Percentiles rank a stretch among this genome's conserved stretches.
Evolutionary conservation across 257 asterid species (phyloP).

Genomic region (Thymus quinquecostatus): DNA sequence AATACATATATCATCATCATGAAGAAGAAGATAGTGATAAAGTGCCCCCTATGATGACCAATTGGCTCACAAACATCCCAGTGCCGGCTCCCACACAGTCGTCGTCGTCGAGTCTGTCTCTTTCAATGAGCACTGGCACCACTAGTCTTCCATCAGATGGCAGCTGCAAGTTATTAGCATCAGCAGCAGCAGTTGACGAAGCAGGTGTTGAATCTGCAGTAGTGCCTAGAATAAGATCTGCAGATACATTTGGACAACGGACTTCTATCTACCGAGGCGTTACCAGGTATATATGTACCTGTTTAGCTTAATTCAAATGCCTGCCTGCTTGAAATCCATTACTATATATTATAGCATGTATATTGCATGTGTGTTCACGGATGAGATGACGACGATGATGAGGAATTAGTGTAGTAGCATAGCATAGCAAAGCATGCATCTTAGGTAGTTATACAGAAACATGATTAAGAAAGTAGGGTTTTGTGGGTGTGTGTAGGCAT

Average conservation of each 20-base stretch:
- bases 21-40: constrained; percentile 24
- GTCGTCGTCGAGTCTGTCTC: constrained; percentile 54
- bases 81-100: constrained; percentile 25
- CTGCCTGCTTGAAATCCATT: too few relatives aligned
- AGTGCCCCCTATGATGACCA: constrained; percentile 54
- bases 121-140: constrained; percentile 74
- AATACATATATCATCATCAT: too few relatives aligned
- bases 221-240: constrained; percentile 52
- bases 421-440: too few relatives aligned
- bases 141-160: not conserved
- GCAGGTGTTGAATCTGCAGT: not conserved
- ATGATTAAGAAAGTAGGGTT: not conserved
- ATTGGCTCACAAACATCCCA: constrained; percentile 69
- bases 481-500: constrained; percentile 50
- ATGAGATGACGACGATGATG: not conserved
- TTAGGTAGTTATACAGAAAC: too few relatives aligned
- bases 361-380: too few relatives aligned
- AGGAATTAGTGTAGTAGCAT: too few relatives aligned
- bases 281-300: constrained; percentile 49
- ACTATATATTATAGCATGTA: too few relatives aligned
- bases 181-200: too few relatives aligned
- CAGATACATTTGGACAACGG: constrained; percentile 94
- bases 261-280: constrained; percentile 96
- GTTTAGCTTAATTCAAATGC: too few relatives aligned
- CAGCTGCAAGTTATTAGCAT: not conserved